Evolutionary conservation across 2,329 filamentous ascomycete species (phyloP).

Genomic region (Aspergillus pseudoviridinutans): DNA sequence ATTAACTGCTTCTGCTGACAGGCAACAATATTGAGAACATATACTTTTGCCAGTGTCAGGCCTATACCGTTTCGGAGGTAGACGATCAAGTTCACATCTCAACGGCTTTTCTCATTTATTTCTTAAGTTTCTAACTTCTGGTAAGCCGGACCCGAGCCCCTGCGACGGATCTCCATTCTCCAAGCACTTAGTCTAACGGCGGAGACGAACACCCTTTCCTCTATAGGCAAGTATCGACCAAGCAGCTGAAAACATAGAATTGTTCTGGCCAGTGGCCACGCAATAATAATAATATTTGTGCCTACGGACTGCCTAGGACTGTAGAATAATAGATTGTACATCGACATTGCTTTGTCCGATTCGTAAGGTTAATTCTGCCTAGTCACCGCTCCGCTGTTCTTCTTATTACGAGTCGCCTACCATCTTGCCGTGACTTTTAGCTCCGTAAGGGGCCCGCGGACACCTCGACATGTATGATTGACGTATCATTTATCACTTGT

Average conservation of each 20-base stretch:
- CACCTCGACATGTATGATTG: neutral
- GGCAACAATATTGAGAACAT: too few species aligned
- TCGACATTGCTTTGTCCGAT: too few species aligned
- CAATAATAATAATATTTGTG: neutral
- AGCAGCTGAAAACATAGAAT: neutral
- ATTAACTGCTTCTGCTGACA: neutral
- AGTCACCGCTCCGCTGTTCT: neutral
- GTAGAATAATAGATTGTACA: neutral
- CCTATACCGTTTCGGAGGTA: neutral
- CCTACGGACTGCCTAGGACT: neutral
- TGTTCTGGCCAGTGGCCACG: neutral
- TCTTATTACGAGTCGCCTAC: neutral
- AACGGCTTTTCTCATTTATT: neutral
- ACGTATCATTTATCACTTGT: neutral
- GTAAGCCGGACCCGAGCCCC: conserved; percentile 17
- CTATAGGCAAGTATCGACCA: conserved; percentile 5
- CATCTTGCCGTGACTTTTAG: neutral
- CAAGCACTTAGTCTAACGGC: conserved; percentile 12
- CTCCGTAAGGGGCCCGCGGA: neutral
- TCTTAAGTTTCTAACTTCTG: neutral
- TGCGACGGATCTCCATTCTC: conserved; percentile 15
- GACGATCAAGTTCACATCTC: neutral
- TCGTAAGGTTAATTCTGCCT: too few species aligned
- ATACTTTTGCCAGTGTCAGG: too few species aligned
- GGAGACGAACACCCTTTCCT: conserved; percentile 20